Conservation (phyloP, 148 eudicot genomes). For the Gaultheria prostrata region DNA sequence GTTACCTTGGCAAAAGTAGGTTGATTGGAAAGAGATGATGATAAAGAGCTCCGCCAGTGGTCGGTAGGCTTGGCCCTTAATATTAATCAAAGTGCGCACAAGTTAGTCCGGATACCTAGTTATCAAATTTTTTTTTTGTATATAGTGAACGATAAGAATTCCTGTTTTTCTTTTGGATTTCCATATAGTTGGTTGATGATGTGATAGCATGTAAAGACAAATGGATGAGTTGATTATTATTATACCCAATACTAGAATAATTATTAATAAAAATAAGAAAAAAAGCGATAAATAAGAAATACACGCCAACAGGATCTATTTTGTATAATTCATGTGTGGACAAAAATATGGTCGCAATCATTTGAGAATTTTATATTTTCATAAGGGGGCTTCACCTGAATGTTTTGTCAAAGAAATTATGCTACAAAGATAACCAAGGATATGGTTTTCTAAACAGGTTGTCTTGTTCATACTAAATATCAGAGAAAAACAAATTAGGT, state of each 20-base stretch:
- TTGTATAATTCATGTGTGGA: neutral
- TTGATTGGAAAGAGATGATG: neutral
- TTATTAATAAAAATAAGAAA: neutral
- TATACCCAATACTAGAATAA: neutral
- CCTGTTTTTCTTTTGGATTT: neutral
- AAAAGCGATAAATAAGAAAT: neutral
- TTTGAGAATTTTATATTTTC: neutral
- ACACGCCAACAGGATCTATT: neutral
- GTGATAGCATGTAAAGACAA: neutral
- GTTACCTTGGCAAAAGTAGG: conserved; percentile 38
- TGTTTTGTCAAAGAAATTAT: neutral
- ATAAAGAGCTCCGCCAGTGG: neutral
- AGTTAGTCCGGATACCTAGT: no score
- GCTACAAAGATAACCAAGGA: neutral
- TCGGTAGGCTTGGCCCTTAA: no score
- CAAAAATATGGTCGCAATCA: neutral
- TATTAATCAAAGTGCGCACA: no score
- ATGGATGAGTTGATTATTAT: neutral
- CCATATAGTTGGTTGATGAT: neutral
- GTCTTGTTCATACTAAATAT: neutral
- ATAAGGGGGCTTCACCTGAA: neutral
- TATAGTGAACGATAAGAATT: neutral
- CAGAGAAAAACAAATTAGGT: neutral
- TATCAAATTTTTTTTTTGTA: no score
- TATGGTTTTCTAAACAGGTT: neutral